Base-by-base conservation (phyloP, 2,329 filamentous ascomycete genomes). In the Colletotrichum eleusines region DNA sequence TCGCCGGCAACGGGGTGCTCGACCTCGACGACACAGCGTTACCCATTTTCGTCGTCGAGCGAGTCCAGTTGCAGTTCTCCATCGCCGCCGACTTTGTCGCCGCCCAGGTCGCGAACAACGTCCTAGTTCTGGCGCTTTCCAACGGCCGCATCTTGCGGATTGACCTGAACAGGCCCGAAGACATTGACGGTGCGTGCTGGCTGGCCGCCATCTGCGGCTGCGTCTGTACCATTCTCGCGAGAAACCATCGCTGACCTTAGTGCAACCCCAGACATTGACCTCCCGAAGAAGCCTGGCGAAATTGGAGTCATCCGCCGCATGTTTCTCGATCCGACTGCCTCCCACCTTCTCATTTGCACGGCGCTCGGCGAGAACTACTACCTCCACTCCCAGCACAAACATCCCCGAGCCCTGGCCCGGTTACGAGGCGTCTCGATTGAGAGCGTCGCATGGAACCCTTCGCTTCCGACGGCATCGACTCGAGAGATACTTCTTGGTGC, bases 291-390 rank as follows among this genome's bases (percentile, higher is more conserved):
- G 77, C 90, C 94, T 20, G 92, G 94, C 46, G 95, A 99, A 80
- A 89, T 96, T 71, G 96, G 96, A 75, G 89, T 97, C 63, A 98
- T 99, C 78, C 91, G 93, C 75, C 94, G 93, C 84, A 94, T 99
- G 89, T 99, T 99, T 83, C 92, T 99, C 78, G 96, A 99, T 78
- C 95, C 96, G 35, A 97, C 95, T 14, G 96, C 96, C 35, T 98
- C 94, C 7, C 96, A 99, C 83, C 86, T 99, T 35, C 89, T 99
- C 74, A 90, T 99, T 75, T 94, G 92, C 79, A 99, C 96, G 3
- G 92, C 94, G 6, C 89, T 94, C 50, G 94, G 94, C 79, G 96
- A 99, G 81, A 98, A 97, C 83, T 99, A 95, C 84, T 99, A 99
- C 81, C 92, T 99, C 12, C 96, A 99, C 80, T 95, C 94, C 14